A percentile compares a stretch with the other conserved stretches of the same genome.
Conservation (phyloP, 2,329 filamentous ascomycete species). For the Colletotrichum tropicale region DNA sequence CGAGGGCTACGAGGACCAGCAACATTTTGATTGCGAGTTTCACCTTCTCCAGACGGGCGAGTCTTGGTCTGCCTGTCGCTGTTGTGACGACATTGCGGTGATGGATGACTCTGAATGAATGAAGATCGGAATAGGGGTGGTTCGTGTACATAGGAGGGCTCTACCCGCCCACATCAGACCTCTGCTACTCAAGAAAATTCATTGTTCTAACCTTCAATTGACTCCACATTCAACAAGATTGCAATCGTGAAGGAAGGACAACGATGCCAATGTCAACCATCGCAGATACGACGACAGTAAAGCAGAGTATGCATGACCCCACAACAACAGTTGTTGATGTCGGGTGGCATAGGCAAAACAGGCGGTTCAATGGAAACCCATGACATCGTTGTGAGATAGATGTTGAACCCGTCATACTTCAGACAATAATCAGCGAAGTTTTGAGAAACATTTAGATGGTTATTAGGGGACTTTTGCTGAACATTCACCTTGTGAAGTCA, state of each 20-base stretch:
- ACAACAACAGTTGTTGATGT: rapidly evolving
- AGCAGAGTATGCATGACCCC: background rate
- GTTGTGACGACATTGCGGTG: background rate
- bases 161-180: background rate
- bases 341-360: rapidly evolving
- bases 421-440: too few relatives aligned
- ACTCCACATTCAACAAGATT: rapidly evolving
- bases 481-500: background rate
- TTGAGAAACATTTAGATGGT: too few relatives aligned
- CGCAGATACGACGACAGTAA: background rate
- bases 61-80: background rate
- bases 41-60: background rate
- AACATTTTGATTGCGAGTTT: background rate
- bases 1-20: too few relatives aligned
- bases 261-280: background rate
- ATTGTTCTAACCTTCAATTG: background rate
- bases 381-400: background rate
- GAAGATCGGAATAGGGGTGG: background rate
- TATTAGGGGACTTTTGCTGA: too few relatives aligned
- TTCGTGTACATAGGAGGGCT: background rate
- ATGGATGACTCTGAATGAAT: background rate
- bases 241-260: background rate
- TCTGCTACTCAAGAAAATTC: background rate
- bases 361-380: rapidly evolving
- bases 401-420: too few relatives aligned